Conservation (phyloP, 495 filamentous ascomycete genomes). For the Xylaria palmicola region DNA sequence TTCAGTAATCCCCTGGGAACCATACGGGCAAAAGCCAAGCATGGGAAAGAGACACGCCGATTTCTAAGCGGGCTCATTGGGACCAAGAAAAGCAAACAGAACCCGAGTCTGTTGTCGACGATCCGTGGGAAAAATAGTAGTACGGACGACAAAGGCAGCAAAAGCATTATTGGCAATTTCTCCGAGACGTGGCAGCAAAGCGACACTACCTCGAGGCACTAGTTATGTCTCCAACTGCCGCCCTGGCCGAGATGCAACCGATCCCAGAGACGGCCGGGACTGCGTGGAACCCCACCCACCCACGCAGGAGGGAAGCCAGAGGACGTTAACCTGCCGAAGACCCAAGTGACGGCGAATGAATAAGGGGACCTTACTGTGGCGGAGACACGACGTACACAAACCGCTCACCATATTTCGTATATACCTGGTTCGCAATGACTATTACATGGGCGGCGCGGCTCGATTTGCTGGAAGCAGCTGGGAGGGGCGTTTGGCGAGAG, state of each 20-base stretch:
- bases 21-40: constrained; percentile 37
- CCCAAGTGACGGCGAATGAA: not conserved
- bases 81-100: constrained; percentile 37
- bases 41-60: constrained; percentile 40
- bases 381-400: not conserved
- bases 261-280: not conserved
- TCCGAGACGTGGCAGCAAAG: constrained; percentile 30
- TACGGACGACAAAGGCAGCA: constrained; percentile 34
- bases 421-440: not conserved
- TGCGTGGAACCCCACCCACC: not conserved
- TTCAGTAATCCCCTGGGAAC: constrained; percentile 32
- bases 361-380: not conserved
- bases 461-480: not conserved
- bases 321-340: not conserved
- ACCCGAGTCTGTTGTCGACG: constrained; percentile 23
- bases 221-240: constrained; percentile 23
- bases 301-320: not conserved
- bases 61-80: constrained; percentile 50
- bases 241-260: not conserved
- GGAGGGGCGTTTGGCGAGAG: constrained; percentile 5
- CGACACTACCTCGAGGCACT: constrained; percentile 31
- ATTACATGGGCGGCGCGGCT: not conserved
- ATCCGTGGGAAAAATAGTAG: constrained; percentile 31
- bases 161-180: constrained; percentile 29
- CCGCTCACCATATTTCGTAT: not conserved